Conservation (phyloP, 2,329 filamentous ascomycete genomes). For the Penicillium rolfsii region DNA sequence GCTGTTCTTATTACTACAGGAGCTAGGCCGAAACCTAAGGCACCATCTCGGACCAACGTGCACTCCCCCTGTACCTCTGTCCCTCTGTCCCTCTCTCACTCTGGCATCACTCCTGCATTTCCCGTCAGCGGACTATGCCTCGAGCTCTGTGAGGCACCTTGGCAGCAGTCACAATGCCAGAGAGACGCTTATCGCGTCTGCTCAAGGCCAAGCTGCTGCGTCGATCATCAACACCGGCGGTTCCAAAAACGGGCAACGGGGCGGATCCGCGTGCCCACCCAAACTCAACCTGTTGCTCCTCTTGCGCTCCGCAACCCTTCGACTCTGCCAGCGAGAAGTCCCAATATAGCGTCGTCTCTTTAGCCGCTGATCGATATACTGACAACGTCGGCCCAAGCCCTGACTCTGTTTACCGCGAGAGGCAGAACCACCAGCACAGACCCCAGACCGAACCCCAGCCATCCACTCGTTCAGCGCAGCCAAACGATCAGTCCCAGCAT, state of each 20-base stretch:
- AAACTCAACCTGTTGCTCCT: conserved; percentile 25
- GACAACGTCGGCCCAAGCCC: conserved; percentile 21
- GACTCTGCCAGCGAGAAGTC: conserved; percentile 29
- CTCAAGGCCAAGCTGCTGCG: conserved; percentile 43
- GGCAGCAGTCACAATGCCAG: conserved; percentile 33
- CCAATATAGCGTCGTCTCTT: conserved; percentile 33
- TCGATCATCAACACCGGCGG: conserved; percentile 39
- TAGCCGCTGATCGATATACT: conserved; percentile 24
- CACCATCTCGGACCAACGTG: conserved; percentile 14
- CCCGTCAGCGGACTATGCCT: conserved; percentile 7
- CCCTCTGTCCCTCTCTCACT: conserved; percentile 3
- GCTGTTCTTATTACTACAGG: background rate
- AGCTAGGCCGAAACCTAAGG: conserved; percentile 8
- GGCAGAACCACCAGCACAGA: conserved; percentile 12
- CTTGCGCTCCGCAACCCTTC: conserved; percentile 27
- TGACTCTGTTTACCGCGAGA: conserved; percentile 17
- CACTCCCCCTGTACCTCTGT: background rate
- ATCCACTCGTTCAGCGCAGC: conserved; percentile 14
- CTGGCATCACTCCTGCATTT: background rate
- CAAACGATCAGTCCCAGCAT: conserved; percentile 21
- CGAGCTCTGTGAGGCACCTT: conserved; percentile 6
- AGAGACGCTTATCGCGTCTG: conserved; percentile 40
- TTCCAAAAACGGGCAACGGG: conserved; percentile 32
- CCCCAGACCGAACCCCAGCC: conserved; percentile 8
- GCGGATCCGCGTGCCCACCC: conserved; percentile 33